Conservation (phyloP, 306 rosid genomes). For the Medicago ruthenica region DNA sequence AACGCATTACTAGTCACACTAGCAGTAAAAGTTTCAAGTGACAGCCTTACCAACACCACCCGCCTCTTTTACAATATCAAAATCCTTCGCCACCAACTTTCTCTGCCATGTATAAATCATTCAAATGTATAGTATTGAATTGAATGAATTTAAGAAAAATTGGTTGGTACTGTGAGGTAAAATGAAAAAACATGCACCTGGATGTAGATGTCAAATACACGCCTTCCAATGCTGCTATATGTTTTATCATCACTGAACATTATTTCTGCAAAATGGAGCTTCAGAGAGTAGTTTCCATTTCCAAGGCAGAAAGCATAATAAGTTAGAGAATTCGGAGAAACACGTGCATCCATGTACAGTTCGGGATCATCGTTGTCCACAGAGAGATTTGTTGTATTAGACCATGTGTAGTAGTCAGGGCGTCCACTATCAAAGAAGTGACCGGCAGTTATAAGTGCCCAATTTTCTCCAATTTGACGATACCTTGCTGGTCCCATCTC, state of each 20-base stretch:
- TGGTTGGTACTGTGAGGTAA: neutral
- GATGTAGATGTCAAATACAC: slow-evolving; percentile 63
- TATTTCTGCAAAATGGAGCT: slow-evolving; percentile 62
- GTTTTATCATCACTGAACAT: slow-evolving; percentile 40
- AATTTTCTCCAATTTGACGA: slow-evolving; percentile 36
- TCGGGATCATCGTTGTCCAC: slow-evolving; percentile 39
- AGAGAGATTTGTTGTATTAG: slow-evolving; percentile 44
- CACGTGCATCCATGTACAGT: slow-evolving; percentile 65
- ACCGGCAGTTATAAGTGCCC: slow-evolving; percentile 68
- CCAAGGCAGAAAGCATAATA: slow-evolving; percentile 61
- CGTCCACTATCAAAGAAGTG: slow-evolving; percentile 47
- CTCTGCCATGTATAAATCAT: slow-evolving; percentile 35
- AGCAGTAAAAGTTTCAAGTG: slow-evolving; percentile 2
- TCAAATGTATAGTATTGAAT: neutral
- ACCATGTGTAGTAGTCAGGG: slow-evolving; percentile 15
- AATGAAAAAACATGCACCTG: slow-evolving; percentile 51
- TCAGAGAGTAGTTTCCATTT: slow-evolving; percentile 60
- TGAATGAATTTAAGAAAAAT: slow-evolving; percentile 17
- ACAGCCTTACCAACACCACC: slow-evolving; percentile 43
- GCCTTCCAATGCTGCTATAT: slow-evolving; percentile 56
- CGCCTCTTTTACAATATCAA: slow-evolving; percentile 50
- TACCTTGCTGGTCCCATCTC: slow-evolving; percentile 26
- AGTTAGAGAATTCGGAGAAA: slow-evolving; percentile 68
- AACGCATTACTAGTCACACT: slow-evolving; percentile 26
- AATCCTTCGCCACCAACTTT: slow-evolving; percentile 39